Evolutionary conservation across 495 filamentous ascomycete species (phyloP), one percentile per base, ranked within the genome.

Genomic region (Choiromyces venosus): DNA sequence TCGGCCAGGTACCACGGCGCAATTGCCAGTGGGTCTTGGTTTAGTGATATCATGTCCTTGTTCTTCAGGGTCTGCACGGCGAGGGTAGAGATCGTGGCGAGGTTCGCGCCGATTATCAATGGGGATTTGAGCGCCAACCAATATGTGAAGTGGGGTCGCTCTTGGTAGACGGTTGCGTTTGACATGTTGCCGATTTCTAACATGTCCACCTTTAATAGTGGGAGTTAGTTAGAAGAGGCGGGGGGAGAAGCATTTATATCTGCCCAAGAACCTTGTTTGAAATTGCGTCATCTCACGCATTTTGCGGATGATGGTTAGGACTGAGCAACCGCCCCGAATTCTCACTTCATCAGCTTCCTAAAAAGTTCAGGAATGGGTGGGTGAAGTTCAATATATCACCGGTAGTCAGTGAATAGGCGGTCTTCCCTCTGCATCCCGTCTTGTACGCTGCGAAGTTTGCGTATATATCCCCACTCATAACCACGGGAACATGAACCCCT

Each of bases 101-200:
- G 78, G 37, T 84, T 84, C 1, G 82, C 86, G 1, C 87, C 86
- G 56, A 88, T 85, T 16, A 86, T 78, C 12, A 88, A 73, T 7
- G 86, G 86, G 37, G 84, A 85, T 74, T 87, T 88, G 39, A 86
- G 76, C 37, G 85, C 84, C 40, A 85, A 85, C 86, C 86, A 88
- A 39, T 87, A 74, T 9, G 85, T 84, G 76, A 88, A 87, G 76
- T 88, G 87, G 0, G 84, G 83, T 66, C 84, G 78, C 66, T 85
- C 82, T 68, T 71, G 33, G 66, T 86, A 83, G 0, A 81, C 70
- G 0, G 76, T 70, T 1, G 81, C 83, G 16, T 85, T 74, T 2
- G 83, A 69, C 8, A 82, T 73, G 25, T 83, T 85, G 0, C 85
- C 85, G 12, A 86, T 80, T 69, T 86, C 83, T 29, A 86, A 78